These are phyloP conservation scores for Colletotrichum simmondsii DNA, from an alignment of 2,329 filamentous ascomycete species.

Conservation along the genomic window DNA sequence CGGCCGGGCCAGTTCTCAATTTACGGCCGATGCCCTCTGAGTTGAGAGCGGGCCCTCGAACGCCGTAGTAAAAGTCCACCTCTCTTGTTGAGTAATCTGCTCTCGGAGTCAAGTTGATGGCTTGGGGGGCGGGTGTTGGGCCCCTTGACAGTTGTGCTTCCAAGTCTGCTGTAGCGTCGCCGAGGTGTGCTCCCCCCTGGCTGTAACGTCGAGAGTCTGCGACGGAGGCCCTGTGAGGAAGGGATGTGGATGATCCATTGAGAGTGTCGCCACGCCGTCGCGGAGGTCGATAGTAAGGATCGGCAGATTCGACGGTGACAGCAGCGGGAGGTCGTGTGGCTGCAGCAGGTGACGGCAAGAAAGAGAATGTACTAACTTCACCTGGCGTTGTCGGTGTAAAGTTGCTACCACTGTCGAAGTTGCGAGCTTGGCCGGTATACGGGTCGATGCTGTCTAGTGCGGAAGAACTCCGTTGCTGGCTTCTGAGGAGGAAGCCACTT, in stretches of 20 bases:
- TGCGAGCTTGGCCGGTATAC: slow-evolving; percentile 56
- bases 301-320: slow-evolving; percentile 63
- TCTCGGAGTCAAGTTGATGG: slow-evolving; percentile 63
- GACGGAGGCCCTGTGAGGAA: slow-evolving; percentile 43
- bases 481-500: slow-evolving; percentile 58
- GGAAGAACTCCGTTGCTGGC: slow-evolving; percentile 64
- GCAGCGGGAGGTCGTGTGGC: slow-evolving; percentile 56
- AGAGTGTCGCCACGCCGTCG: slow-evolving; percentile 74
- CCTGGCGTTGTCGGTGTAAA: slow-evolving; percentile 80
- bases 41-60: slow-evolving; percentile 87
- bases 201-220: slow-evolving; percentile 50
- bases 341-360: slow-evolving; percentile 67
- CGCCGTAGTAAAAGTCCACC: slow-evolving; percentile 96
- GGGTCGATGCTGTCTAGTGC: slow-evolving; percentile 63
- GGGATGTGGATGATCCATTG: slow-evolving; percentile 46
- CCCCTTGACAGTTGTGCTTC: slow-evolving; percentile 55
- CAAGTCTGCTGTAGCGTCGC: slow-evolving; percentile 50
- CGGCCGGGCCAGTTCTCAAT: slow-evolving; percentile 91
- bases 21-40: slow-evolving; percentile 84
- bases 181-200: slow-evolving; percentile 44
- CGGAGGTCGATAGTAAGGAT: slow-evolving; percentile 91
- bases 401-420: slow-evolving; percentile 69
- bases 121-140: slow-evolving; percentile 55
- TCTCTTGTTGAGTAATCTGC: slow-evolving; percentile 94
- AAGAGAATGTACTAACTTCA: slow-evolving; percentile 78